These are phyloP conservation scores for Lachnellula arida DNA, from an alignment of 2,329 filamentous ascomycete species.

Conservation along the genomic window DNA sequence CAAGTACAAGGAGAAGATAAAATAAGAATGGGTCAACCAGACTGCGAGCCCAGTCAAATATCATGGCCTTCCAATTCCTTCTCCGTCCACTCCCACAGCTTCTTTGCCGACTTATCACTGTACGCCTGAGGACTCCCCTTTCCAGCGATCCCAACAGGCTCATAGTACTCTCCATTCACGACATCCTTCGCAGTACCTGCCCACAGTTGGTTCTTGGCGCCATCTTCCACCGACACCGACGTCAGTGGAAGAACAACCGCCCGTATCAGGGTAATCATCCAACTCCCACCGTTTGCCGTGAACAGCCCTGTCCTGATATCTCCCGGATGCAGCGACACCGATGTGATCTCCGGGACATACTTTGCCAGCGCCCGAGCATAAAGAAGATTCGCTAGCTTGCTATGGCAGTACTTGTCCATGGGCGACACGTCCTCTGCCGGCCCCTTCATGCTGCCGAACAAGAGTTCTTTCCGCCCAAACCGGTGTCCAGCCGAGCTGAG, in stretches of 20 bases:
- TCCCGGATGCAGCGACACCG: conserved; percentile 38
- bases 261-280: background rate
- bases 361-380: conserved; percentile 37
- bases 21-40: no score
- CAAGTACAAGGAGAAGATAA: no score
- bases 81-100: conserved; percentile 1
- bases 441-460: conserved; percentile 24
- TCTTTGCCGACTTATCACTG: background rate
- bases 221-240: conserved; percentile 20
- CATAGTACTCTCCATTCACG: conserved; percentile 32
- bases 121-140: background rate
- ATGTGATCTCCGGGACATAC: conserved; percentile 34
- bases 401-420: conserved; percentile 35
- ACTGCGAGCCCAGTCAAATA: background rate
- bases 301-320: conserved; percentile 24
- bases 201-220: conserved; percentile 39
- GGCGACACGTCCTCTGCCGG: background rate
- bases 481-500: conserved; percentile 19
- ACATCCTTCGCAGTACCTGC: conserved; percentile 31
- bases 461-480: conserved; percentile 15
- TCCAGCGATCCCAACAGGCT: background rate
- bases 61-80: background rate
- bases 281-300: conserved; percentile 1
- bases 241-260: background rate
- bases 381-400: conserved; percentile 44